Evolutionary conservation across 176 grass and related monocot species (phyloP), one percentile per base, ranked within the genome.

Genomic region (Musa schizocarpa): DNA sequence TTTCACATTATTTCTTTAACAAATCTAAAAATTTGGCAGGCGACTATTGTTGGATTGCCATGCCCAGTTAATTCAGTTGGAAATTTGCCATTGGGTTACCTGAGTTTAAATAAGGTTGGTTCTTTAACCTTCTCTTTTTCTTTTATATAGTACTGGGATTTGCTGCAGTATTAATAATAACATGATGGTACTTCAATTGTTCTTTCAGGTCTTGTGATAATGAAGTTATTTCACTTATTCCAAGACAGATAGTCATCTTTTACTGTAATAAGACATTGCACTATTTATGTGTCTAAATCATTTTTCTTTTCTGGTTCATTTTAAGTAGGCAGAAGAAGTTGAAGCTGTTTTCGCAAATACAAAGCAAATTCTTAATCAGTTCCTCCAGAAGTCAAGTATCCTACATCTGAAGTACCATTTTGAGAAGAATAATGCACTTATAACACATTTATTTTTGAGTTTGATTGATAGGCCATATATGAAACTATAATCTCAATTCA

Each of bases 351-450:
- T 97, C 63, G 93, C 87, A 49, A 97, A 97, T 82, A 83, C 90
- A 85, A 97, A 90, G 52, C 90, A 97, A 90, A 97, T 97, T 83
- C 93, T 97, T 79, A 97, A 87, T 65, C 93, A 97, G 84, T 97
- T 92, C 81, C 83, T 97, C 54, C 87, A 13, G 17, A 97, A 97
- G 66, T 97, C 93, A 72, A 74, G 93, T 97, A 92, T 90, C 79
- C 85, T 83, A 65, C 63, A 12, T 65, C 63, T 29, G 9, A 65
- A 65, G 8, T 65, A 65, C 10, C 22, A 65, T 26, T 65, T 7
- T 65, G 11, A 24, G 11, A 65, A 65, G 34, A 43, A 43, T 43
- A 43, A 4, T 43, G 34, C 26, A 2, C 63, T 13, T 20, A 26
- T 26, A 65, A 23, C 21, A 65, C 23, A 65, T 8, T 21, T 25